Evolutionary conservation across 208 protist species (phyloP), one percentile per base, ranked within the genome.

Genomic region (Crithidia expoeki): DNA sequence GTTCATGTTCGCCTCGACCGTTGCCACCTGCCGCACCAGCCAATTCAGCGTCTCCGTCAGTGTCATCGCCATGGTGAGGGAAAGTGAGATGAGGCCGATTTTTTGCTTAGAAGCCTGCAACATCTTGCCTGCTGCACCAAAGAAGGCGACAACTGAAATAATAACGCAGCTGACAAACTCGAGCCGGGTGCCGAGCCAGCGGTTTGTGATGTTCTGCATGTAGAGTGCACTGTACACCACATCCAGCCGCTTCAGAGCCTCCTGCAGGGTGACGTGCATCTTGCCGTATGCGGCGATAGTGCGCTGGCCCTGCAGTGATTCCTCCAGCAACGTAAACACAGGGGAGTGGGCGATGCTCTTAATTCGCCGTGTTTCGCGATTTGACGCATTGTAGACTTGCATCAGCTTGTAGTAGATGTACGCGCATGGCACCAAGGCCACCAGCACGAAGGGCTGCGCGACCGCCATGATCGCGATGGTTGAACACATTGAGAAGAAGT

Each of bases 111-210:
- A 61, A 23, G 70, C 64, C 11, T 56, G 25, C 5, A 62, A 28
- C 46, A 81, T 79, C 69, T 80, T 80, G 44, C 77, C 57, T 0
- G 85, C 27, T 38, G 92, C 84, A 19, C 81, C 88, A n/a, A 77
- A 4, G 4, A 78, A n/a, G 7, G 83, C 80, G 10, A 94, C 67
- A n/a, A 68, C 64, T 4, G 78, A 79, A 36, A 89, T 80, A 17
- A 98, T 72, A 38, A 85, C 30, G 49, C 67, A 88, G 67, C 89
- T 92, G n/a, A 98, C 32, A 17, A 94, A 79, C 69, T 98, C 95
- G 1, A 98, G 61, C 2, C 97, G 84, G 2, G 97, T 76, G 16
- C 74, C 83, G 6, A 98, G 79, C 97, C 97, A 98, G 9, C 94
- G 76, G 42, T 97, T 85, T n/a, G 66, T 52, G 12, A 86, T 56